These are phyloP conservation scores for Jamesozyma hellenica DNA, from an alignment of 805 yeast genomes.

Conservation along the genomic window DNA sequence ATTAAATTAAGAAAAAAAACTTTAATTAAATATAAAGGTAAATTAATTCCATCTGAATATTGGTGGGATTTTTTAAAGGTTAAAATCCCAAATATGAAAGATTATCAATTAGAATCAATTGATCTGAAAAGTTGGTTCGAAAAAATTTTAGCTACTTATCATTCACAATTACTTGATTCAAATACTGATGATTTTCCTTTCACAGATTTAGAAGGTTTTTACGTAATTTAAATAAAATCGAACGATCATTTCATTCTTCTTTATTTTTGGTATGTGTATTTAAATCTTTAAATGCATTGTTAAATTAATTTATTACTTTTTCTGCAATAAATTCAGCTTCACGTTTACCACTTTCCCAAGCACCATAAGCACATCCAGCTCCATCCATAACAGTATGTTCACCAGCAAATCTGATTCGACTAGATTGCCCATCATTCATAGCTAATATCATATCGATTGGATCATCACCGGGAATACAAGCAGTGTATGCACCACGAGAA, in stretches of 20 bases:
- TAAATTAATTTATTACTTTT: not conserved
- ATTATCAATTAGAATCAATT: slow-evolving; percentile 13
- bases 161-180: slow-evolving; percentile 12
- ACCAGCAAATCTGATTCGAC: slow-evolving; percentile 69
- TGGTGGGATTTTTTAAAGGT: slow-evolving; percentile 28
- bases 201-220: slow-evolving; percentile 9
- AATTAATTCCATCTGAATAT: slow-evolving; percentile 24
- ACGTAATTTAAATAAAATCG: slow-evolving; percentile 4
- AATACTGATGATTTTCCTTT: slow-evolving; percentile 4
- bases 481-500: slow-evolving; percentile 74
- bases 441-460: slow-evolving; percentile 54
- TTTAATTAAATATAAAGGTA: slow-evolving; percentile 20
- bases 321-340: slow-evolving; percentile 36
- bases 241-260: not conserved
- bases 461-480: slow-evolving; percentile 58
- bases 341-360: slow-evolving; percentile 66
- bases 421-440: slow-evolving; percentile 48
- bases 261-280: not conserved
- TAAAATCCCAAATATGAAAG: slow-evolving; percentile 20
- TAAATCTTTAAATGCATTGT: too few species aligned
- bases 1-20: slow-evolving; percentile 20
- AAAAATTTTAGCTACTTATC: slow-evolving; percentile 13
- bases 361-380: slow-evolving; percentile 88
- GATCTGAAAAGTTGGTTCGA: slow-evolving; percentile 25
- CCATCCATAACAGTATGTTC: slow-evolving; percentile 83